Evolutionary conservation across 2,329 filamentous ascomycete genomes (phyloP), one percentile per base, ranked within the genome.

Genomic region (Neofusicoccum parvum): DNA sequence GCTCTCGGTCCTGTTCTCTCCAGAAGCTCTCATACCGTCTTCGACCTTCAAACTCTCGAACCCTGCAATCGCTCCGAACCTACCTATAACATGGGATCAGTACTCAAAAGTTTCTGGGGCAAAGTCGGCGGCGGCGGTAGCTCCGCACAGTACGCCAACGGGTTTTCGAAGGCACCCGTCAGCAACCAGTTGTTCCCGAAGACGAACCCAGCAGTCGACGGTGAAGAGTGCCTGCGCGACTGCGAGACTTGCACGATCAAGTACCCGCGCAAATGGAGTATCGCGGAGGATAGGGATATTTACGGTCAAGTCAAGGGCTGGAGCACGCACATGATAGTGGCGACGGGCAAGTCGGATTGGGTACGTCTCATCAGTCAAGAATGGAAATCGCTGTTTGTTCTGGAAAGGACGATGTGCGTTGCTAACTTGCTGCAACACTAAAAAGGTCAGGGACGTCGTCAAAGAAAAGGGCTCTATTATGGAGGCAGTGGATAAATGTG

Each of bases 311-410:
- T 97, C 68, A 91, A 92, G 73, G 92, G 88, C 41, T 98, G 92
- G 91, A 89, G 87, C 73, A 95, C 93, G 20, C 95, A 99, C 79
- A 76, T 97, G 68, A 82, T 99, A 39, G 92, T 98, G 14, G 95
- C 92, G 27, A 99, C 95, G n/a, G 92, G 93, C 67, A 97, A 97
- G 86, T 86, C 89, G 32, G 95, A 99, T 79, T 99, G 95, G 95
- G 90, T 94, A 23, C 23, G 23, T 23, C 23, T 23, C 23, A 23
- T 3, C 23, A 23, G 23, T 23, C 23, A 23, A 23, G 23, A 23
- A 23, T 23, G 23, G 23, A 23, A 23, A 23, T 23, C 23, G 23
- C 23, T 23, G 23, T 23, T 23, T 23, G 23, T 23, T 23, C 23
- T 23, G 23, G 23, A 23, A 23, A 23, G 23, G 23, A 23, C 23